Percentiles rank a stretch among this genome's conserved stretches.
Conservation (phyloP, 192 early-diverging fungal genomes). For the Gamsiella multidivaricata region DNA sequence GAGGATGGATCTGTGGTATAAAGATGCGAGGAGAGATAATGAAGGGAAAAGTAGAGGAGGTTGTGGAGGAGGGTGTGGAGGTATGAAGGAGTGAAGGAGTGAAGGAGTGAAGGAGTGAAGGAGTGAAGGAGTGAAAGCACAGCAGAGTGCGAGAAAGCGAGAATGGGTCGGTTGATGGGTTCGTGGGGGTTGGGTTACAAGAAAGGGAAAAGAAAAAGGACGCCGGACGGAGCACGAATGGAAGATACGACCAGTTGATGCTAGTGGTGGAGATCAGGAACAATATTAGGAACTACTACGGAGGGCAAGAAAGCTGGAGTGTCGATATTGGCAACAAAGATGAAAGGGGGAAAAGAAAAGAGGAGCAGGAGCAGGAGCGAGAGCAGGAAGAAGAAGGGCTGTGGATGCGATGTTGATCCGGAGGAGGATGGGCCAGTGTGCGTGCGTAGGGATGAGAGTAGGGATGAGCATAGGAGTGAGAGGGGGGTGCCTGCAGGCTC, state of each 20-base stretch:
- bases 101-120: not conserved
- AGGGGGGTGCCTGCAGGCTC: not conserved
- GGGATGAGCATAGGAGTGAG: not conserved
- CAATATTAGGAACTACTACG: not conserved
- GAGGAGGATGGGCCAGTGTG: not conserved
- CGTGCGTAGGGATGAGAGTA: not conserved
- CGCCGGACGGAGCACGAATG: not conserved
- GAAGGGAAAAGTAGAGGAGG: not conserved
- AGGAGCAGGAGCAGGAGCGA: not conserved
- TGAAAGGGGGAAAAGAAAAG: not conserved
- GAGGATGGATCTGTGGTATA: no score
- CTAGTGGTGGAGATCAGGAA: conserved; percentile 1
- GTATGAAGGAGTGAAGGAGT: not conserved
- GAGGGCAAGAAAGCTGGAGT: not conserved
- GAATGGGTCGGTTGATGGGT: no score
- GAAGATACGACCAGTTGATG: not conserved
- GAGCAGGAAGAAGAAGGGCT: not conserved
- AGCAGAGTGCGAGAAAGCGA: not conserved
- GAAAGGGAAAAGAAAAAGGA: not conserved
- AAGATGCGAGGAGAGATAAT: not conserved
- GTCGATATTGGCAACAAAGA: not conserved
- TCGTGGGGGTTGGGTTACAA: not conserved
- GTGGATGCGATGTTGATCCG: not conserved
- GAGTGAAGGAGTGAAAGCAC: not conserved
- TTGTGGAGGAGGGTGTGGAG: not conserved